Evolutionary conservation across 2,329 filamentous ascomycete species (phyloP), one percentile per base, ranked within the genome.

Genomic region (Catunica adiposa): DNA sequence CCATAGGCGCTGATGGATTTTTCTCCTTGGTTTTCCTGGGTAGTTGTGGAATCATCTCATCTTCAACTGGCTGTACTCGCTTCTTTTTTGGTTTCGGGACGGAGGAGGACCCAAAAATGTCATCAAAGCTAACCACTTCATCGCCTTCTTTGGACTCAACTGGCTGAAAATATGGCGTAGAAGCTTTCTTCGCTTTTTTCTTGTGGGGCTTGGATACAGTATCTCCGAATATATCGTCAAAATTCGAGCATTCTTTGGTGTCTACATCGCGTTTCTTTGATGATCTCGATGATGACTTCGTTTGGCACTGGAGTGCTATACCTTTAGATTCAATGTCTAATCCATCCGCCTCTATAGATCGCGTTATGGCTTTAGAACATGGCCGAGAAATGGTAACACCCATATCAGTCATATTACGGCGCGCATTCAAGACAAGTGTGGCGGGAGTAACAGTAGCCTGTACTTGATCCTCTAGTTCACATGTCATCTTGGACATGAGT

Each of bases 161-260:
- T 23, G 11, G 11, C 11, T 11, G 29, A 34, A 11, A 11, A 34
- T n/a, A 34, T 11, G 29, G 44, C 11, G 44, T 52, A 44, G n/a
- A n/a, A 44, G 40, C 4, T 44, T n/a, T n/a, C n/a, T 48, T 11
- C 1, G 20, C 8, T 3, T 26, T 38, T 15, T 29, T 53, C 15
- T 48, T 53, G 22, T 53, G 34, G 20, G 40, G 40, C 3, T 20
- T 42, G 20, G 23, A 53, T 17, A 22, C 15, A 17, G 40, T 9
- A 17, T 47, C 26, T 15, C 26, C 55, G 9, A 56, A 56, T 31
- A 47, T 53, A 37, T 48, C 31, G 15, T 44, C 40, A 34, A 53
- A n/a, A 34, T 34, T 23, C 42, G 9, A 37, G 26, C 34, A 20
- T 23, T 3, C 9, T 2, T 54, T 47, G n/a, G 9, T 20, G 20